Base-by-base conservation (phyloP, 352 stramenopile species). In the Phytopythium kandeliae region DNA sequence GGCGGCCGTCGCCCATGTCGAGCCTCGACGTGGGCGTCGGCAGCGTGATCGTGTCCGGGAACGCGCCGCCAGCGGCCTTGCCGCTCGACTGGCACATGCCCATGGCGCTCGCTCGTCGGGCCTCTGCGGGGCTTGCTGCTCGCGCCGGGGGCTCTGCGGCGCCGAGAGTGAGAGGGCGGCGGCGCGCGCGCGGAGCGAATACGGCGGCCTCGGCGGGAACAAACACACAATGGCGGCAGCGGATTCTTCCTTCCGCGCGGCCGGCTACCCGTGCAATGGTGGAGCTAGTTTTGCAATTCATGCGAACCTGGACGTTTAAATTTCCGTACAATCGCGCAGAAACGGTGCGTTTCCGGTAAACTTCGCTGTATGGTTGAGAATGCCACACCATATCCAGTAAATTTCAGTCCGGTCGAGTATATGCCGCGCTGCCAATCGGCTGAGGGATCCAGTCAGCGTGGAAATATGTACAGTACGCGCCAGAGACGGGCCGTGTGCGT, bases 31-130 rank as follows among this genome's bases (percentile, higher is more conserved):
- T 49, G 26, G 65, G 48, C 35, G 51, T 63, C 41, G 65, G 61
- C 44, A 70, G 67, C 22, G 65, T 74, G 48, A 74, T 74, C 40
- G 62, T 70, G 12, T 70, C 65, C 19, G 61, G 48, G 47, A 70
- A 70, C 31, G 31, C 31, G 49, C 44, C 67, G 24, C 62, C 52
- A 25, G 63, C 52, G 16, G 55, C 48, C 44, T 74, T 74, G 44
- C 62, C 26, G 26, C 26, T 50, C 44, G 44, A 47, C 41, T 47
- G 41, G 41, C 41, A 47, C 41, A 47, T 47, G 41, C 41, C 41
- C 41, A 47, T 47, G 41, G 41, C 9, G 28, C 41, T 26, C 8
- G 8, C 19, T 7, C 8, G 21, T 13, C 22, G 40, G 7, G 0
- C 1, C 2, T 17, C 13, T 17, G n/a, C n/a, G n/a, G n/a, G n/a